A percentile compares a stretch with the other conserved stretches of the same genome.
Conservation (phyloP, 768 basidiomycete genomes). For the Hericium erinaceus region DNA sequence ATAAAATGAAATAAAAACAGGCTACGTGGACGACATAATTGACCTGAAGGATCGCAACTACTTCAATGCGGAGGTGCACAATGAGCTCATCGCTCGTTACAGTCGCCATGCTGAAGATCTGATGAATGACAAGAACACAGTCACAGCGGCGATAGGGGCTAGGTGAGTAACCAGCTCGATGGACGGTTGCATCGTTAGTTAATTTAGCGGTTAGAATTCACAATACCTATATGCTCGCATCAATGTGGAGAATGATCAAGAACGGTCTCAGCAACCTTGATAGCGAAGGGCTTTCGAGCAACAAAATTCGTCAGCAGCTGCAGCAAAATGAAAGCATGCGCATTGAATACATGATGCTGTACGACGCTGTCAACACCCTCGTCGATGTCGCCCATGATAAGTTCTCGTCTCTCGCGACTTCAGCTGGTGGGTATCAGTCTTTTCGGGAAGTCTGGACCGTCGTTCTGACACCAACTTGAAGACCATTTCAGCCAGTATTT, state of each 20-base stretch:
- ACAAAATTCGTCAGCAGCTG: constrained; percentile 43
- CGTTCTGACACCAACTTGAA: constrained; percentile 19
- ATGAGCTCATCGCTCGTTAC: constrained; percentile 46
- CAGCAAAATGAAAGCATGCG: constrained; percentile 41
- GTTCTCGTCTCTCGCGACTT: constrained; percentile 62
- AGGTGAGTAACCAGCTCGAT: constrained; percentile 9
- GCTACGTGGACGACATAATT: constrained; percentile 60
- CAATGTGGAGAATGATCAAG: constrained; percentile 70
- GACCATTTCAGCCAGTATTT: constrained; percentile 70
- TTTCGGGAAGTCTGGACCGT: constrained; percentile 3
- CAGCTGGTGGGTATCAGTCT: constrained; percentile 44
- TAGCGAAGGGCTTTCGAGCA: constrained; percentile 45
- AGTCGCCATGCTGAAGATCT: constrained; percentile 17
- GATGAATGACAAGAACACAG: constrained; percentile 3
- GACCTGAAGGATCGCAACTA: constrained; percentile 56
- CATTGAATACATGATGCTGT: constrained; percentile 51
- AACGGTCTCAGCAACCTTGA: constrained; percentile 47
- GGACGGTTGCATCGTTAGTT: background rate
- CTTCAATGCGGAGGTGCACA: constrained; percentile 48
- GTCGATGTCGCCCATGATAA: constrained; percentile 53
- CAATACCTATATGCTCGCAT: constrained; percentile 75
- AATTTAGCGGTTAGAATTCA: constrained; percentile 45
- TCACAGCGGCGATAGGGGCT: constrained; percentile 13
- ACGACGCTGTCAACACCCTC: constrained; percentile 51
- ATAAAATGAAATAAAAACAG: constrained; percentile 22